phyloP scores from a whole-genome alignment of 805 yeast species.

The Crinitomyces ghanaensis region DNA sequence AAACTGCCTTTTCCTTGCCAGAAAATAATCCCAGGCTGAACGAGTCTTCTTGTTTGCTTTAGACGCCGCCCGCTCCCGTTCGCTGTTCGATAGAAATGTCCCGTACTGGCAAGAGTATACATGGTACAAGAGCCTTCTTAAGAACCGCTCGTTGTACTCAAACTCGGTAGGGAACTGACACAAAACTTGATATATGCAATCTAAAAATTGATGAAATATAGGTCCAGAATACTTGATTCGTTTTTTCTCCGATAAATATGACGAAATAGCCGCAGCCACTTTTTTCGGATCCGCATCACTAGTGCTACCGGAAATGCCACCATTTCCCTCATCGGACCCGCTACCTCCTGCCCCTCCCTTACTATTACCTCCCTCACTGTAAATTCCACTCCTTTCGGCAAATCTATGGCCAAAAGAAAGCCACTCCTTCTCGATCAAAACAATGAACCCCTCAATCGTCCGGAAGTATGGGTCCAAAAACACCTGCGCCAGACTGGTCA shows the following conservation, averaged over 20 bases:
- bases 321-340: not conserved
- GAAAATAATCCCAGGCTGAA: constrained; percentile 90
- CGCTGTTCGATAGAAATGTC: constrained; percentile 68
- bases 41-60: constrained; percentile 41
- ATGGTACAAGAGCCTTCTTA: constrained; percentile 78
- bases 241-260: not conserved
- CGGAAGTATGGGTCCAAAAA: constrained; percentile 86
- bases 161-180: constrained; percentile 61
- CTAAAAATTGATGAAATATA: constrained; percentile 86
- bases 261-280: not conserved
- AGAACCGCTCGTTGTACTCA: constrained; percentile 81
- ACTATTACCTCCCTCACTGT: not conserved
- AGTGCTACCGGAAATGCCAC: constrained; percentile 13
- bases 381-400: constrained; percentile 40
- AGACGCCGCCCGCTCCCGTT: constrained; percentile 44
- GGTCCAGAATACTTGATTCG: constrained; percentile 63
- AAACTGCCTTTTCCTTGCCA: constrained; percentile 63
- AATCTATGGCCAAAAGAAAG: constrained; percentile 87
- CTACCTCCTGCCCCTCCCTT: not conserved
- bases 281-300: not conserved
- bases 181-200: constrained; percentile 70
- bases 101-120: constrained; percentile 92
- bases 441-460: constrained; percentile 78
- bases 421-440: constrained; percentile 90
- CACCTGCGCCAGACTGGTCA: constrained; percentile 69